Evolutionary conservation across 75 land plant genomes (phyloP).

Genomic region (Selaginella moellendorffii): DNA sequence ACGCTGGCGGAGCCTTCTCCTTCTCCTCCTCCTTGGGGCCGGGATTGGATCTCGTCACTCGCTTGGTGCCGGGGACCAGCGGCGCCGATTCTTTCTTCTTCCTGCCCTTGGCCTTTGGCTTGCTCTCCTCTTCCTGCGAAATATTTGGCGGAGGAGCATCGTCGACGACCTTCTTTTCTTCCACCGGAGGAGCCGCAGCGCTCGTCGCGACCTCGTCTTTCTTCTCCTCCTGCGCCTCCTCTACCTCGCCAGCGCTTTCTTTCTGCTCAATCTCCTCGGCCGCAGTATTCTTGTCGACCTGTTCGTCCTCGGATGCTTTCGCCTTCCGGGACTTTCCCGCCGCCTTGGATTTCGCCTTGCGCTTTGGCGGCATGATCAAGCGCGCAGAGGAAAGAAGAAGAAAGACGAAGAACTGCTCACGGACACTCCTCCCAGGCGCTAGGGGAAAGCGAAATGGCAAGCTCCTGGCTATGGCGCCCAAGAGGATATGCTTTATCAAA

Average conservation of each 20-base stretch:
- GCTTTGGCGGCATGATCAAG: background rate
- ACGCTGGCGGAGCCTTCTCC: background rate
- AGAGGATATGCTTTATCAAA: background rate
- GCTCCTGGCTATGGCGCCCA: background rate
- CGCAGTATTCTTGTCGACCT: background rate
- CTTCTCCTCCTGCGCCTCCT: slow-evolving; percentile 20
- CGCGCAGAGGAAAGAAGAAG: background rate
- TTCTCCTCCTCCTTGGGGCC: background rate
- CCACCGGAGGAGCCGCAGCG: slow-evolving; percentile 23
- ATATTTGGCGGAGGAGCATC: too few species aligned
- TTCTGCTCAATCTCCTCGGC: slow-evolving; percentile 28
- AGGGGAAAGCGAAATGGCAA: too few species aligned
- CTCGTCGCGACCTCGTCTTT: background rate
- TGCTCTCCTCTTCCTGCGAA: background rate
- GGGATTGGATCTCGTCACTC: background rate
- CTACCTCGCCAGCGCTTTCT: slow-evolving; percentile 12
- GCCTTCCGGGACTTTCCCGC: background rate
- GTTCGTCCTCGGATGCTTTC: background rate
- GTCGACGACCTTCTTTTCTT: slow-evolving; percentile 2
- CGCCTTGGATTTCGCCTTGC: background rate
- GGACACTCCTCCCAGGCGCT: too few species aligned
- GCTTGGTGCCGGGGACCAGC: background rate
- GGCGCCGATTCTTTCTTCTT: background rate
- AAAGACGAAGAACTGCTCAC: background rate
- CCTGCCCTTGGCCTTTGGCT: background rate